Conservation (phyloP, 2,329 filamentous ascomycete species). For the Cytospora schulzeri region DNA sequence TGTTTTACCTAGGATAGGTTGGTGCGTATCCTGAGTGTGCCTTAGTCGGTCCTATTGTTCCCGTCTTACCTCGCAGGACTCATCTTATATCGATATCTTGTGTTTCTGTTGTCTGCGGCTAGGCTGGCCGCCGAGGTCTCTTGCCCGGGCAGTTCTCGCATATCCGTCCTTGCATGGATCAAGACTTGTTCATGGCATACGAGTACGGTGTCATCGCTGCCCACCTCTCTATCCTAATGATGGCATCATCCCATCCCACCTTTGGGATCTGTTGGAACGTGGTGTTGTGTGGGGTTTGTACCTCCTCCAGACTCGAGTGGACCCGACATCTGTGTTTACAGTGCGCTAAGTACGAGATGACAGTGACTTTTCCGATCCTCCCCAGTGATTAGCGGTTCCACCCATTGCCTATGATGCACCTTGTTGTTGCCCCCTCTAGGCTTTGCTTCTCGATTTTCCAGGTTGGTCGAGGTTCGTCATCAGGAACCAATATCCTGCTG, state of each 20-base stretch:
- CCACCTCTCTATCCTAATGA: neutral
- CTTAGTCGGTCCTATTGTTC: slow-evolving; percentile 20
- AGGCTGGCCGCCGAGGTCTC: slow-evolving; percentile 9
- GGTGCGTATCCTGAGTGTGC: neutral
- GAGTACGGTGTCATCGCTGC: neutral
- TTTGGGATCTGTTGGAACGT: neutral
- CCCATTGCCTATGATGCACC: slow-evolving; percentile 12
- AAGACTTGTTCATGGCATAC: neutral
- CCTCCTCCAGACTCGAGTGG: neutral
- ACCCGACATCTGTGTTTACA: slow-evolving; percentile 1
- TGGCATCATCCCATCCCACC: slow-evolving; percentile 22
- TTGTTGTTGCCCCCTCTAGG: slow-evolving; percentile 5
- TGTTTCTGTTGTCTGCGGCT: slow-evolving; percentile 1
- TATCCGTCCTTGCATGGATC: slow-evolving; percentile 4
- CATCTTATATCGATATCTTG: neutral
- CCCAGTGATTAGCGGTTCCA: slow-evolving; percentile 17
- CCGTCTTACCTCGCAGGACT: slow-evolving; percentile 9
- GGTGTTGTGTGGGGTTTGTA: neutral
- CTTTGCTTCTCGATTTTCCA: slow-evolving; percentile 6
- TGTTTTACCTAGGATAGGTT: neutral
- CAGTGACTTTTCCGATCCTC: slow-evolving; percentile 1
- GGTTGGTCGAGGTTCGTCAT: slow-evolving; percentile 14
- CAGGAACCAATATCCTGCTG: slow-evolving; percentile 6
- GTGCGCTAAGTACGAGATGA: slow-evolving; percentile 1
- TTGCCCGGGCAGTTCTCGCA: slow-evolving; percentile 1